Conservation (phyloP, 495 filamentous ascomycete genomes). For the Penicillium cataractarum region DNA sequence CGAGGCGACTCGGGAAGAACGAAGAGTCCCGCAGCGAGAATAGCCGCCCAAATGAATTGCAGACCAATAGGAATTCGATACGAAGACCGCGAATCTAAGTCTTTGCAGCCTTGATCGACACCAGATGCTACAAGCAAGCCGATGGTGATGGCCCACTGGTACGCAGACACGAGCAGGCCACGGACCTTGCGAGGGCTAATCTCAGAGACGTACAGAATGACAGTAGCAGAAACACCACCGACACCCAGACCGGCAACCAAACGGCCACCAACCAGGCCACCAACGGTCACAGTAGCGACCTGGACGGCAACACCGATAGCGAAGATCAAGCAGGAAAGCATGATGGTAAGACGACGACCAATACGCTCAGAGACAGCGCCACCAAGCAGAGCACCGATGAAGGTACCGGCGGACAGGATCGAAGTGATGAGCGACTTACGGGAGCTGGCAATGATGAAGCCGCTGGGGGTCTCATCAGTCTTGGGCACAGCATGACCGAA, state of each 20-base stretch:
- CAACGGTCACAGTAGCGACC: conserved; percentile 46
- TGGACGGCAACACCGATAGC: conserved; percentile 65
- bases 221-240: conserved; percentile 71
- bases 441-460: conserved; percentile 23
- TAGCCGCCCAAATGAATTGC: conserved; percentile 68
- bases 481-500: conserved; percentile 36
- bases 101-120: conserved; percentile 67
- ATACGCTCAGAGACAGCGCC: conserved; percentile 66
- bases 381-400: conserved; percentile 70
- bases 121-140: conserved; percentile 72
- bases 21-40: conserved; percentile 65
- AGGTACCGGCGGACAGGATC: conserved; percentile 74
- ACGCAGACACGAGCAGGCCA: conserved; percentile 66
- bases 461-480: conserved; percentile 15
- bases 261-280: conserved; percentile 67
- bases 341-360: conserved; percentile 69
- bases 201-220: conserved; percentile 74
- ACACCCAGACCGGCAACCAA: conserved; percentile 72
- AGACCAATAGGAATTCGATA: conserved; percentile 71
- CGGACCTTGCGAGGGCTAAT: conserved; percentile 61
- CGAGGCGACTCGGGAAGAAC: conserved; percentile 76
- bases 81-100: conserved; percentile 58
- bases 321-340: conserved; percentile 65
- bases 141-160: conserved; percentile 72
- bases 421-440: conserved; percentile 64